phyloP scores from a whole-genome alignment of 352 stramenopile species.

The Phytophthora ohioensis region DNA sequence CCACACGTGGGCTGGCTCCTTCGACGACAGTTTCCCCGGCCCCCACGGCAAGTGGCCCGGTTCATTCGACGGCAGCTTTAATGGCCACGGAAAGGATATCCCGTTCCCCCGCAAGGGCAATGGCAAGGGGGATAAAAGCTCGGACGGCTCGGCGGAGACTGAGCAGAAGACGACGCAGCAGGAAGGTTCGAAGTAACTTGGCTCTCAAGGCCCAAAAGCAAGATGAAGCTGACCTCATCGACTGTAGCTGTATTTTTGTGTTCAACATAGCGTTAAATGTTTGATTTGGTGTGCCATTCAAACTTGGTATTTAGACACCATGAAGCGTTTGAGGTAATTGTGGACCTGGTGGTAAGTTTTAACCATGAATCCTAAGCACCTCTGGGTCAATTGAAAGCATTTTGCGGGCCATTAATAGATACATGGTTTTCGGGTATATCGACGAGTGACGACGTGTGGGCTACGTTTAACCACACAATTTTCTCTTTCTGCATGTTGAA shows the following conservation, averaged over 20 bases:
- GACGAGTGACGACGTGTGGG: no score
- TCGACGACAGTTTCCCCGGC: slow-evolving; percentile 13
- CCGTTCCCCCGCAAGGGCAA: slow-evolving; percentile 18
- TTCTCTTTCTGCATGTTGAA: no score
- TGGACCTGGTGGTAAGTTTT: no score
- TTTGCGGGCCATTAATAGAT: no score
- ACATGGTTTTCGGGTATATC: no score
- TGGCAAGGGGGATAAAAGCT: slow-evolving; percentile 7
- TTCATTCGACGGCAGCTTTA: slow-evolving; percentile 23
- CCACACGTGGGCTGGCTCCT: background rate
- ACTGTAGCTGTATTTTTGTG: background rate
- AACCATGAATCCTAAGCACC: no score
- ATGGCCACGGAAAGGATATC: slow-evolving; percentile 13
- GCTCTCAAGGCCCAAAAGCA: background rate
- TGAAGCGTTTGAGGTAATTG: no score
- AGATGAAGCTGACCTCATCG: background rate
- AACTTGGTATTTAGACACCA: no score
- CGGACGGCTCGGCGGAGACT: background rate
- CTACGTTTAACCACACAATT: no score
- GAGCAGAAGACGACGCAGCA: slow-evolving; percentile 16
- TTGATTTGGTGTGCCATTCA: background rate
- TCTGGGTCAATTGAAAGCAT: no score
- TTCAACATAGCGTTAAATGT: background rate
- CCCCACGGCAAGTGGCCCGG: slow-evolving; percentile 10
- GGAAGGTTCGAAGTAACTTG: background rate